These are phyloP conservation scores for Geranium incanum DNA, from an alignment of 441 rosid species.

Conservation along the genomic window DNA sequence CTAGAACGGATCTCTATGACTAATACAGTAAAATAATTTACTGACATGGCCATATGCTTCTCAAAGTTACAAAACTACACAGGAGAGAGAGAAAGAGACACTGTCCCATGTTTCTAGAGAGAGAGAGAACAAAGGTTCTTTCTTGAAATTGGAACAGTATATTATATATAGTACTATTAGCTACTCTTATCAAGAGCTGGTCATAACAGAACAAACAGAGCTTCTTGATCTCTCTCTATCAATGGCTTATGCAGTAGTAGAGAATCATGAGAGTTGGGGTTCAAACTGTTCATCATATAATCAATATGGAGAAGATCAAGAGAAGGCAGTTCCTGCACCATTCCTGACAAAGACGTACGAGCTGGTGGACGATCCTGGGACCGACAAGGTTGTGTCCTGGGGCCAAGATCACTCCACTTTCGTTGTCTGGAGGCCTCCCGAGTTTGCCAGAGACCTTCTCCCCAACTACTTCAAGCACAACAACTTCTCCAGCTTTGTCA, in stretches of 20 bases:
- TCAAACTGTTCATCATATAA: no score
- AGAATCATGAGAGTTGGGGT: not conserved
- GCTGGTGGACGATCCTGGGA: slow-evolving; percentile 75
- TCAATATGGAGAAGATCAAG: slow-evolving; percentile 35
- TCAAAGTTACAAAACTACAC: slow-evolving; percentile 30
- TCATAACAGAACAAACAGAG: no score
- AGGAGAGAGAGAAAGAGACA: slow-evolving; percentile 20
- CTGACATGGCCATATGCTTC: slow-evolving; percentile 41
- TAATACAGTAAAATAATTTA: slow-evolving; percentile 17
- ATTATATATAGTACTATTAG: not conserved
- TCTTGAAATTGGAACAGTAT: not conserved
- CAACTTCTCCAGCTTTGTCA: not conserved
- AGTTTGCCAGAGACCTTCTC: slow-evolving; percentile 84
- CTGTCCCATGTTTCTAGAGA: slow-evolving; percentile 36
- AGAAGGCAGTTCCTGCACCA: slow-evolving; percentile 81
- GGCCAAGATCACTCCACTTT: slow-evolving; percentile 82
- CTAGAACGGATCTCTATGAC: slow-evolving; percentile 14
- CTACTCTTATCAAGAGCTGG: not conserved
- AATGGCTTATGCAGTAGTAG: not conserved
- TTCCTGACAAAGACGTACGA: slow-evolving; percentile 86
- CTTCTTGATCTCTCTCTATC: slow-evolving; percentile 16
- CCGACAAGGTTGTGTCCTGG: slow-evolving; percentile 91
- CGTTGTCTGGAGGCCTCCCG: slow-evolving; percentile 87
- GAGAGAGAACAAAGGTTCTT: slow-evolving; percentile 12
- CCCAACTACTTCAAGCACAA: slow-evolving; percentile 69